These are phyloP conservation scores for Zygotorulaspora danielsina DNA, from an alignment of 805 yeast genomes.

Conservation along the genomic window DNA sequence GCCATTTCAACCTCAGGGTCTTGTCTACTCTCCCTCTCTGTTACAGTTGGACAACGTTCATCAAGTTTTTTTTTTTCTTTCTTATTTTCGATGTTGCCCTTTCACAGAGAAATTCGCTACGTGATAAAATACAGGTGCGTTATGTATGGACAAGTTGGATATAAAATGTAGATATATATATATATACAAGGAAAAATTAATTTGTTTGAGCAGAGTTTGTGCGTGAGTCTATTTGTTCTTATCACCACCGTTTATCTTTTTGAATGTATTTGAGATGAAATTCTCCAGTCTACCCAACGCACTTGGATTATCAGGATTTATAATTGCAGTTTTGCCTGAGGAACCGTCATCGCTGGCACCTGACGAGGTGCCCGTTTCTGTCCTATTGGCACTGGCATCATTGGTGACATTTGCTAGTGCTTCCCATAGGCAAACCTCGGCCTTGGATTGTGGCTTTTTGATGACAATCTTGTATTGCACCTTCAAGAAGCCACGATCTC, in stretches of 20 bases:
- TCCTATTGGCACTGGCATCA: slow-evolving; percentile 73
- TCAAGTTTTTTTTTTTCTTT: background rate
- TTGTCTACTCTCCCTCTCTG: background rate
- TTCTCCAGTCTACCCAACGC: slow-evolving; percentile 51
- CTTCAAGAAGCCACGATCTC: slow-evolving; percentile 74
- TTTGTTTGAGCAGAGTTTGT: background rate
- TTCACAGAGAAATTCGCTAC: no score
- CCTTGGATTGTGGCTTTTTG: slow-evolving; percentile 69
- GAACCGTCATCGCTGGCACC: background rate
- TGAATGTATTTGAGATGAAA: slow-evolving; percentile 55
- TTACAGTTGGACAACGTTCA: no score
- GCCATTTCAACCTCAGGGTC: no score
- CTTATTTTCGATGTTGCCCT: no score
- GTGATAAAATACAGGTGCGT: no score
- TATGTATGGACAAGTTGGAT: no score
- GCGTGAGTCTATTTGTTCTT: background rate
- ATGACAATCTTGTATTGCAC: slow-evolving; percentile 69
- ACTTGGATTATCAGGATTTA: slow-evolving; percentile 30
- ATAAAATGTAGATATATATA: no score
- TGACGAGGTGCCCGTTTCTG: slow-evolving; percentile 22
- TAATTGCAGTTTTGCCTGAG: slow-evolving; percentile 7
- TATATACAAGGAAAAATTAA: background rate
- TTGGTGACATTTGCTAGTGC: slow-evolving; percentile 89
- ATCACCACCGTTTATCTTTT: slow-evolving; percentile 39
- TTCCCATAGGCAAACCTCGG: slow-evolving; percentile 85